These are phyloP conservation scores for Helichrysum umbraculigerum DNA, from an alignment of 129 eudicot genomes.

Conservation along the genomic window DNA sequence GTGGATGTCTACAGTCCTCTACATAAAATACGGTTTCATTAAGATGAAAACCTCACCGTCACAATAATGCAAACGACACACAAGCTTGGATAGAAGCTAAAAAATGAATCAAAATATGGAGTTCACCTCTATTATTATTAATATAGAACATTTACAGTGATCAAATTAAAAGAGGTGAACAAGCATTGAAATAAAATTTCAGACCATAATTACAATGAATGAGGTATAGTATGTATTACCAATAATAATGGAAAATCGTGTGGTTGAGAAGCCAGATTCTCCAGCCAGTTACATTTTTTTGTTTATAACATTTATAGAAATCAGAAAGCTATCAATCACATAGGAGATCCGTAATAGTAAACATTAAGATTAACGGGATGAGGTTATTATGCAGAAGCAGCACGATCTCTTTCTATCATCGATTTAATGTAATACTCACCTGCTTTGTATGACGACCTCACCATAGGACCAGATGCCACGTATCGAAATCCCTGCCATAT, in stretches of 20 bases:
- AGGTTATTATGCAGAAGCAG: constrained; percentile 45
- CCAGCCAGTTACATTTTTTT: constrained; percentile 12
- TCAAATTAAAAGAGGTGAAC: neutral
- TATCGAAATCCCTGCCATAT: constrained; percentile 82
- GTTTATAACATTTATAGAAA: constrained; percentile 6
- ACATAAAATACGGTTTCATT: neutral
- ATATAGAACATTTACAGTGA: constrained; percentile 17
- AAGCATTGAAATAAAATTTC: constrained; percentile 2
- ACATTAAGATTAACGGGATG: neutral
- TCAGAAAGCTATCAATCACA: constrained; percentile 15
- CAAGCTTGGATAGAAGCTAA: neutral
- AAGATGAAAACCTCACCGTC: neutral
- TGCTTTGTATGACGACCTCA: constrained; percentile 95
- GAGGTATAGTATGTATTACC: constrained; percentile 10
- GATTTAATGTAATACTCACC: constrained; percentile 94
- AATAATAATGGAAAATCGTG: constrained; percentile 17
- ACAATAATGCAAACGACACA: neutral
- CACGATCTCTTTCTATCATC: constrained; percentile 92
- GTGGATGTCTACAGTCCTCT: neutral
- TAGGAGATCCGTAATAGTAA: neutral
- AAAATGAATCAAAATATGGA: neutral
- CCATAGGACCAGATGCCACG: constrained; percentile 99
- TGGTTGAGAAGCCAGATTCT: neutral
- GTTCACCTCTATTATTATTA: constrained; percentile 4
- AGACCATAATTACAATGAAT: constrained; percentile 27